phyloP scores from a whole-genome alignment of 306 rosid species.

The Prunus armeniaca region DNA sequence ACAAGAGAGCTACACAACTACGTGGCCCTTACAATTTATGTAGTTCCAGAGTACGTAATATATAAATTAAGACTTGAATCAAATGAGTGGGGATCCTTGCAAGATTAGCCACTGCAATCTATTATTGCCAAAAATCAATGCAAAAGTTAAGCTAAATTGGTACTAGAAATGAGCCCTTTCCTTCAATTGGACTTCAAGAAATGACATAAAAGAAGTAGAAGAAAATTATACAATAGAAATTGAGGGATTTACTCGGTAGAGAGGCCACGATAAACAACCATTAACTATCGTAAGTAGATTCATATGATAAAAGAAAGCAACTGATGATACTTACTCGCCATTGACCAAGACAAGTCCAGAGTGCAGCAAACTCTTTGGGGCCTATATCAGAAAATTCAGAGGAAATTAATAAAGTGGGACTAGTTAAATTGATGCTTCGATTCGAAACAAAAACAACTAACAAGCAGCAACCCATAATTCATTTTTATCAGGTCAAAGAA shows the following conservation, averaged over 20 bases:
- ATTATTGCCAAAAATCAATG: background rate
- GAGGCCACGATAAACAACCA: background rate
- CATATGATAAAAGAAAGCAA: conserved; percentile 8
- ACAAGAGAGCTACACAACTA: background rate
- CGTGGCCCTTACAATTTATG: background rate
- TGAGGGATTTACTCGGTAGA: background rate
- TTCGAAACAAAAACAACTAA: background rate
- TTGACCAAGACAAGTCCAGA: conserved; percentile 79
- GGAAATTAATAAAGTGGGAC: conserved; percentile 9
- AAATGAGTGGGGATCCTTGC: background rate
- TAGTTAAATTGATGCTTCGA: background rate
- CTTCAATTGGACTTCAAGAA: background rate
- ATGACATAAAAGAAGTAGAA: background rate
- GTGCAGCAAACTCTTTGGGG: conserved; percentile 67
- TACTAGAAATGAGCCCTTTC: too few species aligned
- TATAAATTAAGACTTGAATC: background rate
- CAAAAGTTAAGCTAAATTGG: background rate
- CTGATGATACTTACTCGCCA: conserved; percentile 67
- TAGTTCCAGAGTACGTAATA: background rate
- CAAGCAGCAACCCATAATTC: background rate
- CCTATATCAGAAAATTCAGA: conserved; percentile 44
- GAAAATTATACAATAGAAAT: background rate
- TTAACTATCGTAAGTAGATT: background rate
- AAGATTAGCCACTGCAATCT: background rate
- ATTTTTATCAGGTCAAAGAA: background rate